Conservation (phyloP, 495 filamentous ascomycete species). For the Chaetomidium leptoderma region DNA sequence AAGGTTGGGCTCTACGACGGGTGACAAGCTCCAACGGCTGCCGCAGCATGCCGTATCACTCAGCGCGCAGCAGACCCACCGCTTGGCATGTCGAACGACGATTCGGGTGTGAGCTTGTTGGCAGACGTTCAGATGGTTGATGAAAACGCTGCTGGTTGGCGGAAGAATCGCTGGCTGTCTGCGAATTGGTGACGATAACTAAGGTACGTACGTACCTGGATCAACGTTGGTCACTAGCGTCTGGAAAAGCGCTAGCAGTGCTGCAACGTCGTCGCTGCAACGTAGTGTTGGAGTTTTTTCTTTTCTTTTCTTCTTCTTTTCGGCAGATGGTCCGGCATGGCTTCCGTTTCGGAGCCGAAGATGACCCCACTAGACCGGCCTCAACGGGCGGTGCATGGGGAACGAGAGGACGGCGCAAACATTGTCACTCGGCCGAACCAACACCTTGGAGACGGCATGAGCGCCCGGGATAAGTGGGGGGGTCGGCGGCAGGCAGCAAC, state of each 20-base stretch:
- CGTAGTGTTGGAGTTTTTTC: no score
- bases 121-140: no score
- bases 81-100: background rate
- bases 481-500: constrained; percentile 7
- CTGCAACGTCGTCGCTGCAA: background rate
- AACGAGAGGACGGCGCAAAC: background rate
- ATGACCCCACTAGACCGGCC: background rate
- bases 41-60: background rate
- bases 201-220: no score
- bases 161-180: no score
- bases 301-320: no score
- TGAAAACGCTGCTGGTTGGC: no score
- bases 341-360: background rate
- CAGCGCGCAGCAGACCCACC: background rate
- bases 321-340: no score
- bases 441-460: background rate
- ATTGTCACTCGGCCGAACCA: background rate
- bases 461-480: no score
- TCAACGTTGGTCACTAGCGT: no score
- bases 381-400: background rate
- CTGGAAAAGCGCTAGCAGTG: no score
- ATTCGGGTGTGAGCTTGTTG: background rate
- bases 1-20: background rate
- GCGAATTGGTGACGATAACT: no score
- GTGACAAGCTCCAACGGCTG: background rate